A percentile compares a stretch with the other conserved stretches of the same genome.
These are phyloP conservation scores for Amaranthus palmeri DNA, from an alignment of 148 eudicot genomes.

Conservation along the genomic window DNA sequence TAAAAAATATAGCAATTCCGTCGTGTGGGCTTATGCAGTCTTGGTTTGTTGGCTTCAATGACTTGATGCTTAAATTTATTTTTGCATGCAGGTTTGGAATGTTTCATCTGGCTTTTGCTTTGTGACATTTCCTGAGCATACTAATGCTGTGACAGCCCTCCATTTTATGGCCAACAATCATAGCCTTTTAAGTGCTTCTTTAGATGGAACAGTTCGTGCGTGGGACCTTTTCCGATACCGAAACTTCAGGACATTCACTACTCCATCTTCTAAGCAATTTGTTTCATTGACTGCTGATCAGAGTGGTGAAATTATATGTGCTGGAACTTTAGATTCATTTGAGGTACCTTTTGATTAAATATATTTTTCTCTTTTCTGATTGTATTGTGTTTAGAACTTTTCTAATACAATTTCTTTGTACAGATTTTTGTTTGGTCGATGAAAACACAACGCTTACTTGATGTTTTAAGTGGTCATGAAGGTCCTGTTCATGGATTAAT, in stretches of 20 bases:
- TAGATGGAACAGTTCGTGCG: constrained; percentile 98
- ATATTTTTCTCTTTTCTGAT: neutral
- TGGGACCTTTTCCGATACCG: constrained; percentile 93
- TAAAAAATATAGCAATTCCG: neutral
- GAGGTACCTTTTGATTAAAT: constrained; percentile 46
- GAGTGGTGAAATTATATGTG: constrained; percentile 97
- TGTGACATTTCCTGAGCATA: constrained; percentile 94
- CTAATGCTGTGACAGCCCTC: constrained; percentile 93
- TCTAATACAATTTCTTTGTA: constrained; percentile 14
- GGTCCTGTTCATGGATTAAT: constrained; percentile 95
- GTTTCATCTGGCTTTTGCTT: constrained; percentile 88
- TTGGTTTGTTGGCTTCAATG: constrained; percentile 3
- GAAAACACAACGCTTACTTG: constrained; percentile 97
- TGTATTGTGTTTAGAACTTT: constrained; percentile 8
- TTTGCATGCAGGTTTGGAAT: constrained; percentile 77
- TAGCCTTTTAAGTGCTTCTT: constrained; percentile 86
- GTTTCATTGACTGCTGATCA: constrained; percentile 90
- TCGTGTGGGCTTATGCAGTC: neutral
- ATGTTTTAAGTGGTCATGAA: constrained; percentile 90
- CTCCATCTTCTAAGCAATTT: constrained; percentile 92
- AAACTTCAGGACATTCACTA: constrained; percentile 85
- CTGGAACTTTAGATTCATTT: constrained; percentile 97
- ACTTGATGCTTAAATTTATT: constrained; percentile 1
- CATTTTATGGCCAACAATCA: constrained; percentile 81
- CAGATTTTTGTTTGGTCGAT: constrained; percentile 98